Evolutionary conservation across 2,329 filamentous ascomycete species (phyloP).

Genomic region (Blastomyces silverae): DNA sequence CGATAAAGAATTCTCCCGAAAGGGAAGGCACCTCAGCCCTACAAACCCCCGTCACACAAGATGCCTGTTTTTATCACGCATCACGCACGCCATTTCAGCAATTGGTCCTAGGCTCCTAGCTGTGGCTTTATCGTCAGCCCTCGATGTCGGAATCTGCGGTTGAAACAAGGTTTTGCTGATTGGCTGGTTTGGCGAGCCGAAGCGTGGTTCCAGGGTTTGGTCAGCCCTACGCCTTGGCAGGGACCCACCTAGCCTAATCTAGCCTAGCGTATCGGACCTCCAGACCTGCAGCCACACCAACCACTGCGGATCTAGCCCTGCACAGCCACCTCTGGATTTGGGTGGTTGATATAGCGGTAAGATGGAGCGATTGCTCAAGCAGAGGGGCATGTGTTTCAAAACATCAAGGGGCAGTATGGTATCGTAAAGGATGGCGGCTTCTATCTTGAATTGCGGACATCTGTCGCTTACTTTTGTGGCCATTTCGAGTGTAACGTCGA

Average conservation of each 20-base stretch:
- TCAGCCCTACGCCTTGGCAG: slow-evolving; percentile 14
- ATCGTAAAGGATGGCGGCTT: neutral
- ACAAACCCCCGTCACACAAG: neutral
- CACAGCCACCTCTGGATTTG: slow-evolving; percentile 2
- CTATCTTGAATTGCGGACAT: neutral
- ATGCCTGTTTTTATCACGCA: neutral
- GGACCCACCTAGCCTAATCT: neutral
- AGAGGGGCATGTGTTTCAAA: neutral
- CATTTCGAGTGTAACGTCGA: neutral
- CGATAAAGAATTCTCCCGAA: neutral
- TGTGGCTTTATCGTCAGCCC: neutral
- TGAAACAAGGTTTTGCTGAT: slow-evolving; percentile 7
- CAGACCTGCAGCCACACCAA: neutral
- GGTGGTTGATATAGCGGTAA: neutral
- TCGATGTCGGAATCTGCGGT: neutral
- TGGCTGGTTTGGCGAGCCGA: slow-evolving; percentile 9
- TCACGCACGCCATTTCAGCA: neutral
- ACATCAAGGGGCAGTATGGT: neutral
- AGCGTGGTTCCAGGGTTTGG: neutral
- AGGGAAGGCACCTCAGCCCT: neutral
- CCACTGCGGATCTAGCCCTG: neutral
- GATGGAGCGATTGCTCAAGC: no score
- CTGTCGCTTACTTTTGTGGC: neutral
- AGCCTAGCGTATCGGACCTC: neutral
- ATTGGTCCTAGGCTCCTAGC: neutral